Base-by-base conservation (phyloP, 2,329 filamentous ascomycete species). In the Stagonosporopsis cucurbitacearum region DNA sequence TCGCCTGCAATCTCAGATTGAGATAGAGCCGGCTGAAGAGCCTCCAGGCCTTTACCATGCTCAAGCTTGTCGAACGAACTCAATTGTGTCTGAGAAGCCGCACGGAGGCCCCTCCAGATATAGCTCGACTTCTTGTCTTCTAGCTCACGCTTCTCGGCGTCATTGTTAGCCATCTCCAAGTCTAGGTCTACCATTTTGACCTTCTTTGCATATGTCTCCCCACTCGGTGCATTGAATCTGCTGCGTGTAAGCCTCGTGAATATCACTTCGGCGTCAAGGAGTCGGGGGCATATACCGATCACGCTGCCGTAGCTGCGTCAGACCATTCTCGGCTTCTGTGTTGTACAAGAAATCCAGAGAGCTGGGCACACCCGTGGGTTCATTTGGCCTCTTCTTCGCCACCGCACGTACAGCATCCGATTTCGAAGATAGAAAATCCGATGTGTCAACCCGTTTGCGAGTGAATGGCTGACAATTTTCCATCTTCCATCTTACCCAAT, bases 401-500 rank as follows among this genome's bases (percentile, higher is more conserved):
- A 90, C 88, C 12, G 86, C 81, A 62, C 86, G 87, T 60, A 84
- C 82, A 3, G 88, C 88, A 41, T 84, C 81, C 26, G 82, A 79
- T 71, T 88, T 89, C 22, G 92, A 88, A 50, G 87, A 83, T 35
- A 87, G 76, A 72, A 92, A 94, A 42, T 88, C 84, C 25, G 85
- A 77, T 1, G 88, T 82, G 2, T 88, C 83, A 26, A 98, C 83
- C 11, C 91, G 80, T 20, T 89, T 85, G 57, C 86, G 85, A 70
- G 93, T 88, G 69, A 99, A 98, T 6, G 89, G 85, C 22, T 92
- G 91, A 73, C 95, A 99, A 64, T 88, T 91, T 73, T 97, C 92
- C 57, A 94, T 88, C 78, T 99, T 99, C 95, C 95, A 99, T 60
- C 92, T 89, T 40, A 96, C 92, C 96, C 96, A 99, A 72, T 98